Evolutionary conservation across 192 early-diverging fungal genomes (phyloP).

Genomic region (Mortierella claussenii): DNA sequence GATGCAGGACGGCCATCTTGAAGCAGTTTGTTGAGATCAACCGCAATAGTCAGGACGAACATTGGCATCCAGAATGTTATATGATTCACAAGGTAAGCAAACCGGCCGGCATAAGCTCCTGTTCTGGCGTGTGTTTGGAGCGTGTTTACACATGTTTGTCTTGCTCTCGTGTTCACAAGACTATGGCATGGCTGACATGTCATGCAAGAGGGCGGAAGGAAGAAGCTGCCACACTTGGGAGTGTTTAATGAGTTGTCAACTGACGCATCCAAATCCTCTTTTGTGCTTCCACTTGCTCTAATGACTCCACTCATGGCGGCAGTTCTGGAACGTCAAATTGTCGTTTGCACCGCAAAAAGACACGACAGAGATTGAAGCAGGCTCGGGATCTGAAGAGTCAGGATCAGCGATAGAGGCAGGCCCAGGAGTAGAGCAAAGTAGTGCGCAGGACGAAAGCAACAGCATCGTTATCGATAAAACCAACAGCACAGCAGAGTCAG

Average conservation of each 20-base stretch:
- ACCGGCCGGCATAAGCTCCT: too few relatives aligned
- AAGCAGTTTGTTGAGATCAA: conserved; percentile 97
- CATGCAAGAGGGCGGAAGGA: too few relatives aligned
- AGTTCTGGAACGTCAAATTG: conserved; percentile 75
- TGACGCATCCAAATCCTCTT: not conserved
- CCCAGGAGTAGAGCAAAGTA: not conserved
- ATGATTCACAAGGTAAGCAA: conserved; percentile 98
- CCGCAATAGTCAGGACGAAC: conserved; percentile 76
- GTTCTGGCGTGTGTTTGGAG: too few relatives aligned
- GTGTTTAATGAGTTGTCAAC: too few relatives aligned
- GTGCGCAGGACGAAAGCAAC: not conserved
- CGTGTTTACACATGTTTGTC: not conserved
- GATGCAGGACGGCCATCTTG: conserved; percentile 94
- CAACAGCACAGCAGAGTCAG: not conserved
- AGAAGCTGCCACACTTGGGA: too few relatives aligned
- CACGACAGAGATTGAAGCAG: not conserved
- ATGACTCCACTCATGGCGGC: too few relatives aligned
- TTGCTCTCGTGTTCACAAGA: too few relatives aligned
- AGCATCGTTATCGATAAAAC: not conserved
- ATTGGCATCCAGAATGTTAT: conserved; percentile 99
- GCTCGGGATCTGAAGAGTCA: conserved; percentile 3
- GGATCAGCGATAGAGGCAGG: not conserved
- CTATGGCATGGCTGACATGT: too few relatives aligned
- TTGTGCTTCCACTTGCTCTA: not conserved
- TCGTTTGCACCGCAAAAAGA: conserved; percentile 41